Evolutionary conservation across 495 filamentous ascomycete species (phyloP), one percentile per base, ranked within the genome.

Genomic region (Massariosphaeria phaeospora): DNA sequence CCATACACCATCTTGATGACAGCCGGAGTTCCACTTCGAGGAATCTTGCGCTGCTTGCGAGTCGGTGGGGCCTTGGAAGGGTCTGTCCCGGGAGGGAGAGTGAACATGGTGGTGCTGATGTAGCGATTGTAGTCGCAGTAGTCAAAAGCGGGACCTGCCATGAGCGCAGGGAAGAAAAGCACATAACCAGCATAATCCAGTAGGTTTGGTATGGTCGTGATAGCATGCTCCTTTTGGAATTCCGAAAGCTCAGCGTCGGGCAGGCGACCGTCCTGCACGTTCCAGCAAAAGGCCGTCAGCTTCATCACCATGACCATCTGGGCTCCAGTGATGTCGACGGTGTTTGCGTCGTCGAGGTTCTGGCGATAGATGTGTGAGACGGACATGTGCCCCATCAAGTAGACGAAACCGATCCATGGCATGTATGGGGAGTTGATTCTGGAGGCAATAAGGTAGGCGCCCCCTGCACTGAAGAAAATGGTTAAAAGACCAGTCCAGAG

Each of bases 221-320:
- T 78, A 21, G 85, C 84, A 40, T 87, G 81, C 61, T 91, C 88
- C 65, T 85, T 88, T 66, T 98, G 93, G 51, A 85, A 79, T 55
- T 91, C 90, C 3, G 86, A 85, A 21, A 98, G 79, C 48, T 89
- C 83, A 25, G 84, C 77, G 24, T 86, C 80, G 10, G 89, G 83
- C 27, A 91, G 72, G 46, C 80, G 79, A 24, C 94, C 93, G 70
- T 98, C 93, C 59, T 89, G 85, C 18, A 97, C 84, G 66, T 96
- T 96, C 93, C 93, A 98, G 74, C 89, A 95, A 67, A 97, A 98
- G 21, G 91, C 82, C 9, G 81, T 85, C n/a, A 97, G 85, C 72
- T 97, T 98, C 91, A 98, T 98, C 48, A 95, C 83, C 57, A 97
- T 68, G 11, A 98, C 93, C 93, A 98, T 98, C 70, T 98, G 93